Evolutionary conservation across 169 alveolate species (phyloP).

Genomic region (Eimeria zaria): DNA sequence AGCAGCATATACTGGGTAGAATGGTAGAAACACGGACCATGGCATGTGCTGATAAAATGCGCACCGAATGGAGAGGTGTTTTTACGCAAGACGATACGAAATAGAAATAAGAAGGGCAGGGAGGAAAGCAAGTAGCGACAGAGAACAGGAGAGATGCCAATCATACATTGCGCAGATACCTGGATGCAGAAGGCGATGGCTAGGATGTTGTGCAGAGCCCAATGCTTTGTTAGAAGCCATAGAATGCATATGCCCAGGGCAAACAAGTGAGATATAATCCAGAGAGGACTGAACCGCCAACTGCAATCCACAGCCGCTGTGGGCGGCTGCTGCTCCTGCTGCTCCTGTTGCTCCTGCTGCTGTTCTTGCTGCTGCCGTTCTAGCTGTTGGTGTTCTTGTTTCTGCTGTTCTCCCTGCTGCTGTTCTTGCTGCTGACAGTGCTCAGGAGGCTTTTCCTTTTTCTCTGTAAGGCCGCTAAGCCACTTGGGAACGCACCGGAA

Average conservation of each 20-base stretch:
- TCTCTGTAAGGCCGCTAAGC: neutral
- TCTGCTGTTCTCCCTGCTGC: slow-evolving; percentile 2
- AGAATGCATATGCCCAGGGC: slow-evolving; percentile 85
- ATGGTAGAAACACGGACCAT: neutral
- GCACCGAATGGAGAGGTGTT: neutral
- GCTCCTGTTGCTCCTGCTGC: slow-evolving; percentile 5
- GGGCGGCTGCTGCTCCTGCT: neutral
- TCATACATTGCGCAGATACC: neutral
- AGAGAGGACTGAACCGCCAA: slow-evolving; percentile 21
- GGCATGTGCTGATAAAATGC: neutral
- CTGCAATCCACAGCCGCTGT: slow-evolving; percentile 22
- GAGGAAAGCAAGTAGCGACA: neutral
- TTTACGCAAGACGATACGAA: neutral
- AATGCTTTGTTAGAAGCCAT: slow-evolving; percentile 92
- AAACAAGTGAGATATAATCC: slow-evolving; percentile 39
- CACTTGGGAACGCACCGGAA: neutral
- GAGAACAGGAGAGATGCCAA: neutral
- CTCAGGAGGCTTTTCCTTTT: neutral
- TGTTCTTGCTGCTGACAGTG: slow-evolving; percentile 3
- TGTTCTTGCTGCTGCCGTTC: slow-evolving; percentile 21
- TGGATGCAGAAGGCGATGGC: slow-evolving; percentile 94
- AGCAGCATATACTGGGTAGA: neutral
- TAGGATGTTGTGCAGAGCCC: slow-evolving; percentile 94
- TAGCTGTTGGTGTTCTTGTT: slow-evolving; percentile 7
- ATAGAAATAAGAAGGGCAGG: neutral